Conservation (phyloP, 108 stramenopile species). For the Cyclotella sp. region DNA sequence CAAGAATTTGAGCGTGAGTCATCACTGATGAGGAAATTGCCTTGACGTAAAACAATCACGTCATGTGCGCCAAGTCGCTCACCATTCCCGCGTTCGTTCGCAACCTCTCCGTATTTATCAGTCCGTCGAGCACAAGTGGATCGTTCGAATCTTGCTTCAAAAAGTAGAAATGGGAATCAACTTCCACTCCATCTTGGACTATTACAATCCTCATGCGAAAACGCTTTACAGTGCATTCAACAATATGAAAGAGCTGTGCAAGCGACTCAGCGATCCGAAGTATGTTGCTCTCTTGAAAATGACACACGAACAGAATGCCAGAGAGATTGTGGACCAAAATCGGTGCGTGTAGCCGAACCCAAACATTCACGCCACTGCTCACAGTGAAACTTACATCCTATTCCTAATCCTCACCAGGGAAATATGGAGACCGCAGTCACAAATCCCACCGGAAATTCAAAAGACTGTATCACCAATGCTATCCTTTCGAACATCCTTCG, state of each 20-base stretch:
- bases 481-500: constrained; percentile 64
- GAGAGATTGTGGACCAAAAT: constrained; percentile 44
- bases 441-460: constrained; percentile 51
- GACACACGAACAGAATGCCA: constrained; percentile 41
- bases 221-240: constrained; percentile 52
- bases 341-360: constrained; percentile 17
- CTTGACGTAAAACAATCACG: background rate
- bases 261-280: constrained; percentile 44
- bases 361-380: too few species aligned
- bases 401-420: constrained; percentile 28
- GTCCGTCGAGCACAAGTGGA: constrained; percentile 88
- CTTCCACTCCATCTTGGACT: constrained; percentile 53
- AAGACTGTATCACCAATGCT: constrained; percentile 81
- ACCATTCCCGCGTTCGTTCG: background rate
- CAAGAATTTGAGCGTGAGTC: constrained; percentile 46
- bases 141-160: constrained; percentile 74
- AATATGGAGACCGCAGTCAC: constrained; percentile 43
- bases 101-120: too few species aligned
- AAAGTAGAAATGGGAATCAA: constrained; percentile 67
- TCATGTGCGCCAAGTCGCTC: background rate
- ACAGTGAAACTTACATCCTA: background rate
- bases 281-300: constrained; percentile 40
- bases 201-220: constrained; percentile 56
- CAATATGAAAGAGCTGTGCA: constrained; percentile 47
- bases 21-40: background rate